These are phyloP conservation scores for Carex littledalei DNA, from an alignment of 176 grass and related monocot species.

Conservation along the genomic window DNA sequence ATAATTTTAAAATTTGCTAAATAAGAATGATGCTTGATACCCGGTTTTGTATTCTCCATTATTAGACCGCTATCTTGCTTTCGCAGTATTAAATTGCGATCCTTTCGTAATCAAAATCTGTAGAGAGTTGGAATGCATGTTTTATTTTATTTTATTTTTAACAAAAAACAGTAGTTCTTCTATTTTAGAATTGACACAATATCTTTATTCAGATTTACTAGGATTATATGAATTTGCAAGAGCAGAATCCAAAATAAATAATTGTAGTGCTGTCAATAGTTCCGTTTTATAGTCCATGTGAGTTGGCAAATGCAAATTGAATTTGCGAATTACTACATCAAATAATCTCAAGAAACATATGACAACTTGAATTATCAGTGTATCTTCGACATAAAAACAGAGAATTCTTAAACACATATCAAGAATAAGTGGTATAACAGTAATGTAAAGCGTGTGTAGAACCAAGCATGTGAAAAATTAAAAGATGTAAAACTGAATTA, in stretches of 20 bases:
- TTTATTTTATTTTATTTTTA: background rate
- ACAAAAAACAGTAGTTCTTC: background rate
- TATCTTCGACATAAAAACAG: background rate
- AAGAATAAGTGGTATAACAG: too few species aligned
- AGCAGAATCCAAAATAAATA: too few species aligned
- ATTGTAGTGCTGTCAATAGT: background rate
- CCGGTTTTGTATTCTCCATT: background rate
- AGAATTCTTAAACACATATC: too few species aligned
- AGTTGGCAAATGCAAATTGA: background rate
- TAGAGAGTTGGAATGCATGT: background rate
- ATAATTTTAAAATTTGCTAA: too few species aligned
- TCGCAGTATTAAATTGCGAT: background rate
- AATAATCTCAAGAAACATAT: too few species aligned
- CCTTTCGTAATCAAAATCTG: background rate
- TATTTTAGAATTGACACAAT: too few species aligned
- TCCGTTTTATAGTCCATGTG: background rate
- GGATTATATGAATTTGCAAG: too few species aligned
- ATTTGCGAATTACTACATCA: background rate
- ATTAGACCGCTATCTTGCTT: background rate
- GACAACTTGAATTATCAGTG: too few species aligned
- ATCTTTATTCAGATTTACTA: too few species aligned
- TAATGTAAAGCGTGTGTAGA: too few species aligned
- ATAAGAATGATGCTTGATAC: background rate
- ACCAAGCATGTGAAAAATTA: too few species aligned
- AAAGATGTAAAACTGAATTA: too few species aligned